Evolutionary conservation across 2,329 filamentous ascomycete genomes (phyloP), one percentile per base, ranked within the genome.

Genomic region (Pseudopithomyces chartarum): DNA sequence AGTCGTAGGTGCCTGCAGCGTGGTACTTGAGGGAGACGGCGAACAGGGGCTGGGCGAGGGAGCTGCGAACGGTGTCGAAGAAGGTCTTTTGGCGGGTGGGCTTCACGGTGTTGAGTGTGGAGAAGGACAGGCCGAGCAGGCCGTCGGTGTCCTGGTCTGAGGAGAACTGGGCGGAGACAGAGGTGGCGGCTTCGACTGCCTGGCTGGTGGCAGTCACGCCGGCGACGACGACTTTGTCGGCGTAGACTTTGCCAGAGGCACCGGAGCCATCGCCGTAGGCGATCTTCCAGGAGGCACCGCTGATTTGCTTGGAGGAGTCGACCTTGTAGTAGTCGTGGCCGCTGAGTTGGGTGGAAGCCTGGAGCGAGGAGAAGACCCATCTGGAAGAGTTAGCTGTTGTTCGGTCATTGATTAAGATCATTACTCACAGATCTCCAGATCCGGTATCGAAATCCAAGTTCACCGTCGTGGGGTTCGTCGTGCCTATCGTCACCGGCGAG

Each of bases 371-470:
- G 74, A 88, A 90, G 39, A 86, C 89, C 84, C 83, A 95, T 47
- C 84, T 86, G 52, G 65, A 51, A 0, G 33, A 15, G 33, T 71
- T 58, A 73, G 68, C 32, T 11, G 29, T 26, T 36, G 13, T 45
- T 40, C 22, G 12, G 44, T 55, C 40, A 56, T 51, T 29, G 42
- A 32, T 39, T n/a, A 33, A 42, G 42, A 48, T 55, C 34, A 47
- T 47, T 15, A 77, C 83, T 78, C 74, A 86, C 88, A 90, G 83
- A 75, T 90, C 87, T 40, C 86, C 81, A 60, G 80, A 89, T 60
- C 81, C 88, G 13, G 90, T 92, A 63, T 92, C 90, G 58, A 92
- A 83, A 69, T 91, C 88, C 58, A 92, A 72, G 57, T 86, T 82
- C 60, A 91, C 70, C 2, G 78, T 83, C 64, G 88, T 85, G 68